Base-by-base conservation (phyloP, 306 rosid species). In the Ammopiptanthus mongolicus region DNA sequence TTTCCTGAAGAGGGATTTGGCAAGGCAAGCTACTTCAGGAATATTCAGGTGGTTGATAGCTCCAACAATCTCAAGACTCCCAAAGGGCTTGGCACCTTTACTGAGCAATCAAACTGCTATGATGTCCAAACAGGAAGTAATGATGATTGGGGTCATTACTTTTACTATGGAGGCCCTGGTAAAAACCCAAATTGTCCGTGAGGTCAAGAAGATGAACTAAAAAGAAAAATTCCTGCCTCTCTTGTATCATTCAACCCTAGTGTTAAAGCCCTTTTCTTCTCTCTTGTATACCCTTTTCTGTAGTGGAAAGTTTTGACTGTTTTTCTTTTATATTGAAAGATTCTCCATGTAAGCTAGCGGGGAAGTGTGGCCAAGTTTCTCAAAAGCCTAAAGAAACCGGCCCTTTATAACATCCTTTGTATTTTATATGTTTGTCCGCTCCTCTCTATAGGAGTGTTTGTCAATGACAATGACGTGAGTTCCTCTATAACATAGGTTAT, bases 91-190 rank as follows among this genome's bases (percentile, higher is more conserved):
- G 99, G 98, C 74, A 90, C 96, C 36, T 96, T 85, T 87, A 96
- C 98, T 5, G 97, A 96, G 82, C 84, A 87, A 57, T 87, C 98
- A 48, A 91, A 90, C 79, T 96, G 99, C 76, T 96, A 96, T 80
- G 96, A 92, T 88, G 99, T 96, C n/a, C 93, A 90, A 86, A 90
- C 89, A 13, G 98, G 98, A 5, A 90, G 85, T 34, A 96, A 92
- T 84, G 93, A 96, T 33, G 97, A 92, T 66, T 96, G 99, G 99
- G 99, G 99, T 1, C 99, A 90, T 78, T 96, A 69, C 96, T 96
- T 96, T 70, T 96, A 96, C 88, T 96, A 90, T 83, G 99, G 99
- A 79, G 99, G 99, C 44, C 99, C 99, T 34, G 99, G 99, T 76
- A 92, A 88, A 80, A 96, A 86, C 75, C 60, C 83, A 10, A 96